A percentile compares a stretch with the other conserved stretches of the same genome.
phyloP scores from a whole-genome alignment of 2,329 filamentous ascomycete species.

The Phyllosticta capitalensis region DNA sequence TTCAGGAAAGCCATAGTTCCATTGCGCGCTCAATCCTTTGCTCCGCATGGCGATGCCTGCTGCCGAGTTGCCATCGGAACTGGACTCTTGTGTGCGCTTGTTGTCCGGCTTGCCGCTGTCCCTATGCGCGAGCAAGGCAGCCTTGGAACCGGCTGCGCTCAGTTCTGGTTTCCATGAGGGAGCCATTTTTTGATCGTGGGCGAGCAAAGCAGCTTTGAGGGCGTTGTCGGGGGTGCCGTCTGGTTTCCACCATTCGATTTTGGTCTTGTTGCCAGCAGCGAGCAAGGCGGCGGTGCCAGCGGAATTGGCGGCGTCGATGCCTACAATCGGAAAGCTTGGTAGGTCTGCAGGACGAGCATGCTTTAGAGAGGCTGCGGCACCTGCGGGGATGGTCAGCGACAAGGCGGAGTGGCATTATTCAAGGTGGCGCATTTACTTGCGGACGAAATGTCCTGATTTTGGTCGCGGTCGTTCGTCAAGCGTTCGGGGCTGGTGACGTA shows the following conservation, averaged over 20 bases:
- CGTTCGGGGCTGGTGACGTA: slow-evolving; percentile 39
- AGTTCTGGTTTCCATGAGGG: slow-evolving; percentile 55
- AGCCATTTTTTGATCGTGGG: slow-evolving; percentile 51
- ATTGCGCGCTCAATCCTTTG: slow-evolving; percentile 36
- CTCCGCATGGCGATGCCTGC: slow-evolving; percentile 58
- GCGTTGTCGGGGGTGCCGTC: slow-evolving; percentile 49
- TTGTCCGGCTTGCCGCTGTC: slow-evolving; percentile 43
- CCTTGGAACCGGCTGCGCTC: slow-evolving; percentile 60
- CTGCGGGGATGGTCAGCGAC: slow-evolving; percentile 28
- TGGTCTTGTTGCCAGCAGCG: slow-evolving; percentile 61
- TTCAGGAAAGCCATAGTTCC: slow-evolving; percentile 38
- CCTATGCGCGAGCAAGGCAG: slow-evolving; percentile 57
- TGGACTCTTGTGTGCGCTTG: slow-evolving; percentile 12
- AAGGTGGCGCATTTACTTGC: slow-evolving; percentile 38
- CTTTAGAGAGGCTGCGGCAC: slow-evolving; percentile 53
- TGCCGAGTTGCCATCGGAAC: slow-evolving; percentile 53
- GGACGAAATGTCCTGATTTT: slow-evolving; percentile 44
- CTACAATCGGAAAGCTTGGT: slow-evolving; percentile 62
- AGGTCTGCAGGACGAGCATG: slow-evolving; percentile 65
- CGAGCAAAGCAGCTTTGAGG: slow-evolving; percentile 48
- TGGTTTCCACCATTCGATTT: slow-evolving; percentile 57
- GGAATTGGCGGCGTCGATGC: slow-evolving; percentile 49
- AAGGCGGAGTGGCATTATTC: background rate
- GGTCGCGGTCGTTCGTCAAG: slow-evolving; percentile 19
- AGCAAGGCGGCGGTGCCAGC: slow-evolving; percentile 66